phyloP scores from a whole-genome alignment of 768 basidiomycete species.

The Pleurotus platypus region DNA sequence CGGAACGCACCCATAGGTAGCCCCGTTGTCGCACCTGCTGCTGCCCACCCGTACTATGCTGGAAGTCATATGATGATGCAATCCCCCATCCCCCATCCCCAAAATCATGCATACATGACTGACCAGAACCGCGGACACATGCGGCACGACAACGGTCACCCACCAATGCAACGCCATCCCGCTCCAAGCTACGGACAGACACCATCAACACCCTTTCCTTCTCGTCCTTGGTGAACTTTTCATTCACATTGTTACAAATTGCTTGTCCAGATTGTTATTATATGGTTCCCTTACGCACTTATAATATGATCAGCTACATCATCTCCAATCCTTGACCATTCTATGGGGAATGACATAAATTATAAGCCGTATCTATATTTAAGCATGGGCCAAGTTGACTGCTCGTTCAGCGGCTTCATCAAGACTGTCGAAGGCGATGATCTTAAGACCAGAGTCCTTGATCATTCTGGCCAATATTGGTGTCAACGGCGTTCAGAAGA shows the following conservation, averaged over 20 bases:
- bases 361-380: conserved; percentile 20
- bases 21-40: conserved; percentile 65
- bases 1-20: conserved; percentile 63
- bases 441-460: conserved; percentile 86
- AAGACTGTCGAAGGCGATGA: conserved; percentile 87
- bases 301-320: conserved; percentile 30
- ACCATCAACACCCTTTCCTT: conserved; percentile 34
- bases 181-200: conserved; percentile 33
- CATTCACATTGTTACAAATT: conserved; percentile 14
- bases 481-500: conserved; percentile 8
- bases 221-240: conserved; percentile 48
- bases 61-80: conserved; percentile 59
- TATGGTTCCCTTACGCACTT: conserved; percentile 23
- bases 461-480: conserved; percentile 68
- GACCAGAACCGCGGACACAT: conserved; percentile 47
- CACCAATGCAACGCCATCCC: conserved; percentile 35
- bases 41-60: conserved; percentile 23
- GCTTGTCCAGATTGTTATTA: conserved; percentile 22
- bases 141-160: conserved; percentile 44
- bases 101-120: conserved; percentile 43
- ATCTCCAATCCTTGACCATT: conserved; percentile 1
- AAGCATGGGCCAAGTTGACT: conserved; percentile 58
- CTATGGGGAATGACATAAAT: conserved; percentile 12
- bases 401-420: conserved; percentile 89
- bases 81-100: conserved; percentile 37